Evolutionary conservation across 352 stramenopile species (phyloP).

Genomic region (Globisporangium barbulae): DNA sequence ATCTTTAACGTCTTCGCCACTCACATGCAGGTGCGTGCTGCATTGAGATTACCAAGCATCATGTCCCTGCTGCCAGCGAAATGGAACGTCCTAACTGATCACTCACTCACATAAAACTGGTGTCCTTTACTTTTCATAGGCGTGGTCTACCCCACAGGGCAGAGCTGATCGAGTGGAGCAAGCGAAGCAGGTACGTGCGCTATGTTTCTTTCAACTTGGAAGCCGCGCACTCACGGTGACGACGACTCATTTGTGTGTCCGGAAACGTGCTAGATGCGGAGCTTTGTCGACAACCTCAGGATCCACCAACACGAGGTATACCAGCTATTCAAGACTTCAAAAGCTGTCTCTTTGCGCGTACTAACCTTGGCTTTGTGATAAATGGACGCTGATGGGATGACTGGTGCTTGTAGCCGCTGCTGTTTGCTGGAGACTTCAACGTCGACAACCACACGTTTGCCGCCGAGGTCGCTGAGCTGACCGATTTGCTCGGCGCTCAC

Average conservation of each 20-base stretch:
- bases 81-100: neutral
- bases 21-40: slow-evolving; percentile 65
- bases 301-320: slow-evolving; percentile 69
- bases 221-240: neutral
- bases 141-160: slow-evolving; percentile 72
- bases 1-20: slow-evolving; percentile 85
- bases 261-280: slow-evolving; percentile 35
- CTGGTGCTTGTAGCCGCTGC: slow-evolving; percentile 37
- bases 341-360: too few species aligned
- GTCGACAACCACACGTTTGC: slow-evolving; percentile 79
- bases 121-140: slow-evolving; percentile 21
- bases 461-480: slow-evolving; percentile 61
- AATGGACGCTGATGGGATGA: slow-evolving; percentile 1
- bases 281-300: slow-evolving; percentile 53
- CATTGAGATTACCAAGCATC: too few species aligned
- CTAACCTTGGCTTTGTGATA: neutral
- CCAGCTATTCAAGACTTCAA: neutral
- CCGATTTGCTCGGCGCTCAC: slow-evolving; percentile 48
- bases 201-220: neutral
- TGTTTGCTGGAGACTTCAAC: slow-evolving; percentile 85
- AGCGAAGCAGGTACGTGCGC: slow-evolving; percentile 50
- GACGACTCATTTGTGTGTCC: neutral
- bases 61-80: neutral
- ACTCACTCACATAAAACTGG: too few species aligned
- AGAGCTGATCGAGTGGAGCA: slow-evolving; percentile 59